Evolutionary conservation across 768 basidiomycete genomes (phyloP), one percentile per base, ranked within the genome.

Genomic region (Mycena crocata): DNA sequence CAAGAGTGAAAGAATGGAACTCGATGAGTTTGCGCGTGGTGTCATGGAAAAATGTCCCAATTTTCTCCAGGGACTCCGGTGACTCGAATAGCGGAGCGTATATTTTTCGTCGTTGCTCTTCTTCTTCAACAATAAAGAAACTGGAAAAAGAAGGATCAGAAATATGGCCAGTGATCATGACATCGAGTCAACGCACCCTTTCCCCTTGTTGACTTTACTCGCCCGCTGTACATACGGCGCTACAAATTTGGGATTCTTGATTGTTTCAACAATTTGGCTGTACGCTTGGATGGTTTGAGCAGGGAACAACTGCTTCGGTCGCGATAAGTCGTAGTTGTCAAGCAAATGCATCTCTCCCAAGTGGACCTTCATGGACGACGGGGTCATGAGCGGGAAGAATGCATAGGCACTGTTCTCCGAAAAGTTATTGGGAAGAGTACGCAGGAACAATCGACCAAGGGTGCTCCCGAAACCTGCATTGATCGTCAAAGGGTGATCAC

Each of bases 321-420:
- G 81, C 34, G 76, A 74, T 24, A 89, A 54, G 62, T 88, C 83
- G 68, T 94, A 95, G 50, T 85, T 77, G 30, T 86, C 81, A n/a
- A 80, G 62, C 26, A 86, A 78, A 42, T 85, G 84, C 37, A 94
- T 72, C 34, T 92, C 85, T 56, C 74, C 81, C 60, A 94, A 79
- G 73, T 89, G 75, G 1, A 72, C 77, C 64, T 86, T 79, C 93
- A 94, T 94, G 2, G 88, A 76, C 0, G 83, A 80, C 5, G 93
- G 94, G 0, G 90, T 92, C 89, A 94, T 90, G 46, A 95, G 82
- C n/a, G 94, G 92, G 89, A 94, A 95, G 87, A 92, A 94, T 5
- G 94, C 89, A 74, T 93, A 95, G 51, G 87, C 80, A 65, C 90
- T 92, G 75, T 91, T 88, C 70, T 86, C 84, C 0, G 85, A 83